Conservation (phyloP, 495 filamentous ascomycete species). For the Aspergillus funiculosus region DNA sequence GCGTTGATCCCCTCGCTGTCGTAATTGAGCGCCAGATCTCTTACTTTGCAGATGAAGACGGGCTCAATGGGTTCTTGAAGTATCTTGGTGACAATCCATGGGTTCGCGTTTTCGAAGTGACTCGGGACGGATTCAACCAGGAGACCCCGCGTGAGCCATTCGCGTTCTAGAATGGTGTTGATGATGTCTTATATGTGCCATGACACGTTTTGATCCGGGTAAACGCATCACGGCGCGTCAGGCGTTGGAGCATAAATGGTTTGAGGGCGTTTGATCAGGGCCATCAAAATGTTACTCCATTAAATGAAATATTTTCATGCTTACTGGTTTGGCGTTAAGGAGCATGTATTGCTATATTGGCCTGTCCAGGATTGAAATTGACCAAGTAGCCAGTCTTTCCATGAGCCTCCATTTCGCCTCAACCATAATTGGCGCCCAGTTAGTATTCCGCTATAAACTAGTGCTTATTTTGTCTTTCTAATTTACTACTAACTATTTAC, state of each 20-base stretch:
- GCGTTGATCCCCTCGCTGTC: conserved; percentile 44
- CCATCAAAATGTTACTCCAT: too few species aligned
- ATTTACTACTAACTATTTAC: too few species aligned
- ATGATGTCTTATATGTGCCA: conserved; percentile 25
- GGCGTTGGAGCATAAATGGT: background rate
- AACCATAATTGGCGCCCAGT: too few species aligned
- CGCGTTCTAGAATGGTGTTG: conserved; percentile 26
- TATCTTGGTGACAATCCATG: conserved; percentile 39
- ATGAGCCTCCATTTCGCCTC: too few species aligned
- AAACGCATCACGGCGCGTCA: background rate
- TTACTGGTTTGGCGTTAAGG: too few species aligned
- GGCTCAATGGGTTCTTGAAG: conserved; percentile 29
- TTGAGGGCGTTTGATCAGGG: background rate
- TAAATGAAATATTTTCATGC: too few species aligned
- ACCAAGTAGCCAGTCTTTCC: too few species aligned
- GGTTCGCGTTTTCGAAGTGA: conserved; percentile 27
- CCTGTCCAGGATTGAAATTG: too few species aligned
- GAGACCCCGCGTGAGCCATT: conserved; percentile 31
- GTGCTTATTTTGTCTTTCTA: too few species aligned
- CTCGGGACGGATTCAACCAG: conserved; percentile 32
- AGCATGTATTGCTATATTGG: too few species aligned
- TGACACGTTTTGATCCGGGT: background rate
- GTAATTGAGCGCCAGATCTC: conserved; percentile 43
- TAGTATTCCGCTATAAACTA: too few species aligned
- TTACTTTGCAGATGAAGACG: conserved; percentile 43